Evolutionary conservation across 768 basidiomycete species (phyloP), one percentile per base, ranked within the genome.

Genomic region (Boletus vermiculosoides): DNA sequence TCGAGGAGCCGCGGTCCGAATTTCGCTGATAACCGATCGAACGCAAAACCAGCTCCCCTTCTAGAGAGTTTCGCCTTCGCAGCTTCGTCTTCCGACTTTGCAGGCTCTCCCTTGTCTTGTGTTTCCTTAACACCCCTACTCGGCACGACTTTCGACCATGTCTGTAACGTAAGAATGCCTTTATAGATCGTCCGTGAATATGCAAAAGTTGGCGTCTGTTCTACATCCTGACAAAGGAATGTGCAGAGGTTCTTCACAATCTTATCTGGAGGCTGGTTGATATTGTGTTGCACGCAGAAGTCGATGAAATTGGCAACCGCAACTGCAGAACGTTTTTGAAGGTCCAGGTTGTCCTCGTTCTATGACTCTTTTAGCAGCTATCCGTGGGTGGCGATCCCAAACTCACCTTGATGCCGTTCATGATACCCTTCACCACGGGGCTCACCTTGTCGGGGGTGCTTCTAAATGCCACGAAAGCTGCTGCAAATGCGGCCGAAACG

Each of bases 231-330:
- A 67, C 96, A 98, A 6, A 98, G 77, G 74, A 98, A 98, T 0
- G 92, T 94, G 76, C 93, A 96, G 9, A 98, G 83, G 69, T 99
- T 99, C 76, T 93, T 94, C 60, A 98, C 86, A 55, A 99, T 92
- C 78, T 99, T 99, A 65, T 94, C 92, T 1, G 90, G 89, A 4
- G 96, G 94, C 66, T 94, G 92, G 33, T 80, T 71, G 48, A 93
- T 84, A 45, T 84, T 81, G 68, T 83, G 85, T 65, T 77, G 76
- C 4, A 85, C 80, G 71, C 93, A 97, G 67, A 92, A 92, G 55
- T 87, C 85, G 60, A 98, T 83, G 73, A 99, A 94, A 6, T 86
- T 81, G 5, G 94, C 90, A 16, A 98, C 89, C 0, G 94, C 87
- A 0, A 77, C 77, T 0, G 96, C 96, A 1, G 94, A 92, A 12